These are phyloP conservation scores for Fomitopsis serialis DNA, from an alignment of 768 basidiomycete species.

Conservation along the genomic window DNA sequence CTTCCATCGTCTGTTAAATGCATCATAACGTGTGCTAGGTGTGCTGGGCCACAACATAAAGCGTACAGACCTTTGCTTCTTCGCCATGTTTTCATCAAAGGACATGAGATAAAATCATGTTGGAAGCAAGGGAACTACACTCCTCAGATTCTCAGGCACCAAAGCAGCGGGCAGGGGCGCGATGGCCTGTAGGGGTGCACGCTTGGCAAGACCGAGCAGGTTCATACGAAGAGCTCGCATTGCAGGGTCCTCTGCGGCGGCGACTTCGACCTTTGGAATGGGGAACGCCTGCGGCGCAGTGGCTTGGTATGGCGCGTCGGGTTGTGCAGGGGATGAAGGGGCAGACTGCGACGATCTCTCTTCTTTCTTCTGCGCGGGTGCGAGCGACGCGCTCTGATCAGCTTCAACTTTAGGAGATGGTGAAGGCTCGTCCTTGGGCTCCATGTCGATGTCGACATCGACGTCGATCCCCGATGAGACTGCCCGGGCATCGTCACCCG, in stretches of 20 bases:
- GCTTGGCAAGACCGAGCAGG: conserved; percentile 70
- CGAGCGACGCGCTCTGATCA: not conserved
- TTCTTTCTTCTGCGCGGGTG: not conserved
- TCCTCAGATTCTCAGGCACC: conserved; percentile 60
- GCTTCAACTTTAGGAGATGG: not conserved
- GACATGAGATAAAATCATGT: too few relatives aligned
- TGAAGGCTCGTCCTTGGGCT: not conserved
- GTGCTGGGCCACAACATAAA: too few relatives aligned
- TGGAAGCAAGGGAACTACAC: conserved; percentile 49
- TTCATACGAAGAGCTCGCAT: conserved; percentile 63
- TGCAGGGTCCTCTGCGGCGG: conserved; percentile 39
- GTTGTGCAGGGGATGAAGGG: not conserved
- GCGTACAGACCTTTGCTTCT: too few relatives aligned
- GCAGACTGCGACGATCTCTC: not conserved
- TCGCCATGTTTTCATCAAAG: too few relatives aligned
- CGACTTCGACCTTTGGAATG: not conserved
- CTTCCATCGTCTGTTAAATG: too few relatives aligned
- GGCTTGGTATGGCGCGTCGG: not conserved
- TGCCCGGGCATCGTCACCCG: too few relatives aligned
- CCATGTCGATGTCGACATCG: conserved; percentile 14
- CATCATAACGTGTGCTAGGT: too few relatives aligned
- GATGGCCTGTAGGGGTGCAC: conserved; percentile 70
- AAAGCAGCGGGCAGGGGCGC: conserved; percentile 57
- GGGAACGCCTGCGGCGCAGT: not conserved
- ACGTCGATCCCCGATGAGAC: not conserved